Conservation (phyloP, 1,284 basidiomycete species). For the Coniferiporia sulphurascens region DNA sequence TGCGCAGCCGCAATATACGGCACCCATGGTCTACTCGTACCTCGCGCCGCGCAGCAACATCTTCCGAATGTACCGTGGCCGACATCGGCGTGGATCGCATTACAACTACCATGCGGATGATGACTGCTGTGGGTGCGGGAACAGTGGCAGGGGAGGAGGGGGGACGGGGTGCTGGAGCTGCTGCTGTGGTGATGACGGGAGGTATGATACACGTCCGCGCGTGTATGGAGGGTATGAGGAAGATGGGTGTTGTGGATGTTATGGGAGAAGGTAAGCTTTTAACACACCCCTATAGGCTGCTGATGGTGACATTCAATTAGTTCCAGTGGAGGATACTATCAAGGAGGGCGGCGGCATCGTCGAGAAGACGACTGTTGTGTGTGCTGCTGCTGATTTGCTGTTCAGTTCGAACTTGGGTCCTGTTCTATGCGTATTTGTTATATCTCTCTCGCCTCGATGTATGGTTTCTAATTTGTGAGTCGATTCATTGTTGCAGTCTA, state of each 20-base stretch:
- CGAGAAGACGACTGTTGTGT: neutral
- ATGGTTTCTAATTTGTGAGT: too few species aligned
- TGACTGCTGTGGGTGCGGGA: conserved; percentile 7
- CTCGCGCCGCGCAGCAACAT: neutral
- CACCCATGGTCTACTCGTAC: conserved; percentile 8
- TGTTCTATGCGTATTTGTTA: neutral
- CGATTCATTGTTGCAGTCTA: too few species aligned
- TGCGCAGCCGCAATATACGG: conserved; percentile 10
- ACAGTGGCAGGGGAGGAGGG: neutral
- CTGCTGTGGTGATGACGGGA: neutral
- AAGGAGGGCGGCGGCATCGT: neutral
- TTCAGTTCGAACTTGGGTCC: neutral
- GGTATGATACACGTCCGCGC: neutral
- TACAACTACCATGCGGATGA: neutral
- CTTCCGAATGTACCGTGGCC: conserved; percentile 1
- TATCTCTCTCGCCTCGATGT: too few species aligned
- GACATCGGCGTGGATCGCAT: neutral
- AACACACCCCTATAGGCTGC: neutral
- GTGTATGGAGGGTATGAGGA: neutral
- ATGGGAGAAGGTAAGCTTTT: neutral
- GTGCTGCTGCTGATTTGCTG: neutral
- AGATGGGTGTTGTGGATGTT: conserved; percentile 11
- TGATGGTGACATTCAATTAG: neutral
- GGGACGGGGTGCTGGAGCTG: neutral
- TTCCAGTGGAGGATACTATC: neutral